These are phyloP conservation scores for Coemansia interrupta DNA, from an alignment of 192 early-diverging fungal species.

Conservation along the genomic window DNA sequence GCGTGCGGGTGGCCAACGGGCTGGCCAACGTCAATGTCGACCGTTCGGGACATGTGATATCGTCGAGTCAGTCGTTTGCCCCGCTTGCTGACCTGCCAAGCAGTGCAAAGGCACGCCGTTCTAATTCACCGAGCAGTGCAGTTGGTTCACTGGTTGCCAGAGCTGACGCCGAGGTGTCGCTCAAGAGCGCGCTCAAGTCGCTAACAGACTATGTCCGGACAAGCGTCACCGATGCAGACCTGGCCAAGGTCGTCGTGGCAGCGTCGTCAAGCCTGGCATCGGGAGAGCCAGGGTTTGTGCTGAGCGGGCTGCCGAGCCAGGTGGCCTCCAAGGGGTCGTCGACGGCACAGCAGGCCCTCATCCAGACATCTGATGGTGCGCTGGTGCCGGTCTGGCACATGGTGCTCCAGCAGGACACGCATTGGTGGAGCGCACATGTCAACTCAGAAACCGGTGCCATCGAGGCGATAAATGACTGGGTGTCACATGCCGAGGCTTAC, in stretches of 20 bases:
- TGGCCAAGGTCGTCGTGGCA: constrained; percentile 63
- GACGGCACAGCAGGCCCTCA: not conserved
- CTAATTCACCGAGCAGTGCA: too few species aligned
- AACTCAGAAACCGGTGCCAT: constrained; percentile 40
- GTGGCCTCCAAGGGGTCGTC: not conserved
- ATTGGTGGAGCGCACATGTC: constrained; percentile 48
- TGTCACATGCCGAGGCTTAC: constrained; percentile 14
- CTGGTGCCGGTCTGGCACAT: constrained; percentile 57
- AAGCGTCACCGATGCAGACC: constrained; percentile 62
- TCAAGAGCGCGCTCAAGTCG: constrained; percentile 11
- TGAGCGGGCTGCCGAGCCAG: constrained; percentile 4
- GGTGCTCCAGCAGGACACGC: constrained; percentile 47
- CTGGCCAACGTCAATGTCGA: constrained; percentile 62
- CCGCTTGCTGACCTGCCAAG: not conserved
- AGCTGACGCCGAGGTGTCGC: not conserved
- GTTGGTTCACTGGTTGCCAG: not conserved
- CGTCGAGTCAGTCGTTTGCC: constrained; percentile 45
- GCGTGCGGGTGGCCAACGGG: constrained; percentile 58
- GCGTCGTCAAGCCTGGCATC: constrained; percentile 52
- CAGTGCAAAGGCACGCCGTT: not conserved
- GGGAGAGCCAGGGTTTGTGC: constrained; percentile 3
- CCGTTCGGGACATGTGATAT: constrained; percentile 32
- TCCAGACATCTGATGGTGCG: constrained; percentile 7
- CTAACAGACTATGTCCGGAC: constrained; percentile 74
- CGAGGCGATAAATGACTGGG: constrained; percentile 58